Base-by-base conservation (phyloP, 768 basidiomycete genomes). In the Lenzites betulinus region DNA sequence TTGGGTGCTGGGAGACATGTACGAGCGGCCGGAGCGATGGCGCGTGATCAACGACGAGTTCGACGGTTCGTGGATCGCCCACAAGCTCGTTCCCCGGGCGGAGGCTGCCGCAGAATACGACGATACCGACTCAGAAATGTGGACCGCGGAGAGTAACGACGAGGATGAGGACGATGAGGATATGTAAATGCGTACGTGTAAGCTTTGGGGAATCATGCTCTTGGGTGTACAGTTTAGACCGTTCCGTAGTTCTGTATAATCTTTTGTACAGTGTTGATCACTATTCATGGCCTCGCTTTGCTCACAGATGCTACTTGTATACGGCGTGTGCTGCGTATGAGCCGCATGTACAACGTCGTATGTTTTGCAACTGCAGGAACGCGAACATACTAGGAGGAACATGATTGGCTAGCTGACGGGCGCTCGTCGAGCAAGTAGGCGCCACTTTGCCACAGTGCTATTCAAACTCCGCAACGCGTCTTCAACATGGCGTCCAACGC, bases 11-110 rank as follows among this genome's bases (percentile, higher is more conserved):
- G 69, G 69, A 7, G 79, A 82, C 58, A 76, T 83, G 57, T 70
- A 65, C 15, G 72, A 73, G 41, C 71, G 75, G 22, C 73, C 77
- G 25, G 86, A 86, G 53, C 67, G 80, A 38, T 81, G 80, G 79
- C 67, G 62, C 54, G 67, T 75, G 42, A 36, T 67, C 6, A 67
- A 72, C 13, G 72, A 71, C 59, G 67, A 62, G 33, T 38, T 67
- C 7, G 77, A 78, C 47, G 84, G 81, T 20, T 72, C 74, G 9
- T 68, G 66, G 38, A 83, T 74, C 33, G 81, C 87, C 55, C 73
- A 73, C 47, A 67, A 71, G 44, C 69, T 84, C 42, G 67, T 75
- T 22, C 70, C 69, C 0, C 73, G 71, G 62, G 70, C 71, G 18
- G 78, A 76, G 1, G 65, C 64, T 7, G 67, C 69, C 33, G 54